Percentiles rank a stretch among this genome's conserved stretches.
Conservation (phyloP, 257 asterid species). For the Forsythia suspensa region DNA sequence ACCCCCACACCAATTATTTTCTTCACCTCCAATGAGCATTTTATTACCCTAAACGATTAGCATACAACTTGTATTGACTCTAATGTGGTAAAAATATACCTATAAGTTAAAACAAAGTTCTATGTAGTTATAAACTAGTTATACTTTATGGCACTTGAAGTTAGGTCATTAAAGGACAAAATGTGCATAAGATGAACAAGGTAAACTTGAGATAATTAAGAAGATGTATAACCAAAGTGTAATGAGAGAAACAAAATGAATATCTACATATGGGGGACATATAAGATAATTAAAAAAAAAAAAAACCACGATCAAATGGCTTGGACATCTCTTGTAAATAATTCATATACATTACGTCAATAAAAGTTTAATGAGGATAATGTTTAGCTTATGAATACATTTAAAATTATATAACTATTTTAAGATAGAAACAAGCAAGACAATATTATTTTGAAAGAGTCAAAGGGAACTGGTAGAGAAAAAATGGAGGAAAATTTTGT, state of each 20-base stretch:
- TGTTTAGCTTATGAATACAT: background rate
- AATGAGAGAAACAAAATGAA: background rate
- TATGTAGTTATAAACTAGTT: background rate
- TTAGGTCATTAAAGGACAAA: background rate
- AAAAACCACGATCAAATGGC: background rate
- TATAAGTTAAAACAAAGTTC: background rate
- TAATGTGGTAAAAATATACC: background rate
- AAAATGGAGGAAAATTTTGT: conserved; percentile 1
- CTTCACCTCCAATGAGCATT: too few relatives aligned
- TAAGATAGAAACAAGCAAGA: conserved; percentile 7
- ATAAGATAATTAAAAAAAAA: too few relatives aligned
- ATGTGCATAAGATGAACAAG: background rate
- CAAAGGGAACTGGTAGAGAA: conserved; percentile 3
- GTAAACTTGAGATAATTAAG: background rate
- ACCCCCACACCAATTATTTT: too few relatives aligned
- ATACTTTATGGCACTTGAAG: background rate
- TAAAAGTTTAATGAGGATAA: background rate
- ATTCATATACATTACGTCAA: background rate
- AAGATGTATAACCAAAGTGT: background rate
- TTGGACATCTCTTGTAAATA: background rate
- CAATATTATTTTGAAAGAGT: conserved; percentile 7
- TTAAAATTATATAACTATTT: background rate
- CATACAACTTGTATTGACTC: background rate
- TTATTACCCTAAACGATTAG: background rate
- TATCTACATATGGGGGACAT: background rate